phyloP scores from a whole-genome alignment of 176 grass and related monocot genomes.

The Carex littledalei region DNA sequence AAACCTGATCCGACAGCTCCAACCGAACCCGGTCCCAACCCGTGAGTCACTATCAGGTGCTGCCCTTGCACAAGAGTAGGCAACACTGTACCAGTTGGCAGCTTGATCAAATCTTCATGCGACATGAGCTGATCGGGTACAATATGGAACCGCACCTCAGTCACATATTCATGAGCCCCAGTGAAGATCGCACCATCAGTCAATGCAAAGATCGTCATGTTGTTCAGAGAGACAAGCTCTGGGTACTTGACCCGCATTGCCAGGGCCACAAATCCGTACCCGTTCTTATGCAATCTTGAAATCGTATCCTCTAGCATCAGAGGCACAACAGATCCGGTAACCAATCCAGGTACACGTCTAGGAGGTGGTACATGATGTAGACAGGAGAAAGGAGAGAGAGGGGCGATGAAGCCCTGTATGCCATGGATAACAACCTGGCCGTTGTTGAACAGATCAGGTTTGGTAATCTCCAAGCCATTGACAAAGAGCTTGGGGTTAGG shows the following conservation, averaged over 20 bases:
- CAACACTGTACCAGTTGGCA: constrained; percentile 43
- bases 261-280: constrained; percentile 55
- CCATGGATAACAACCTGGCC: constrained; percentile 66
- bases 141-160: constrained; percentile 57
- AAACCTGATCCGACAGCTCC: constrained; percentile 4
- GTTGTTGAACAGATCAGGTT: constrained; percentile 66
- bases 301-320: constrained; percentile 67
- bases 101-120: constrained; percentile 33
- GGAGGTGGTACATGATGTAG: constrained; percentile 4
- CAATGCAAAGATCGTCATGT: constrained; percentile 77
- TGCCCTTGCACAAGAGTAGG: constrained; percentile 53
- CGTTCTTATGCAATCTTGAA: constrained; percentile 41
- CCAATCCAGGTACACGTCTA: constrained; percentile 16
- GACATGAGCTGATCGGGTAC: constrained; percentile 50
- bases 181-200: constrained; percentile 59
- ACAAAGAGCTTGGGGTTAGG: constrained; percentile 37
- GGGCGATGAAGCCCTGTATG: constrained; percentile 37
- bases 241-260: constrained; percentile 72
- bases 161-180: constrained; percentile 52
- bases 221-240: constrained; percentile 37
- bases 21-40: not conserved
- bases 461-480: constrained; percentile 50
- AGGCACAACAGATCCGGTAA: constrained; percentile 32
- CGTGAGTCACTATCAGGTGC: constrained; percentile 52
- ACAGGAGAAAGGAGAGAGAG: constrained; percentile 52